Evolutionary conservation across 345 rosid genomes (phyloP), one percentile per base, ranked within the genome.

Genomic region (Pistacia atlantica): DNA sequence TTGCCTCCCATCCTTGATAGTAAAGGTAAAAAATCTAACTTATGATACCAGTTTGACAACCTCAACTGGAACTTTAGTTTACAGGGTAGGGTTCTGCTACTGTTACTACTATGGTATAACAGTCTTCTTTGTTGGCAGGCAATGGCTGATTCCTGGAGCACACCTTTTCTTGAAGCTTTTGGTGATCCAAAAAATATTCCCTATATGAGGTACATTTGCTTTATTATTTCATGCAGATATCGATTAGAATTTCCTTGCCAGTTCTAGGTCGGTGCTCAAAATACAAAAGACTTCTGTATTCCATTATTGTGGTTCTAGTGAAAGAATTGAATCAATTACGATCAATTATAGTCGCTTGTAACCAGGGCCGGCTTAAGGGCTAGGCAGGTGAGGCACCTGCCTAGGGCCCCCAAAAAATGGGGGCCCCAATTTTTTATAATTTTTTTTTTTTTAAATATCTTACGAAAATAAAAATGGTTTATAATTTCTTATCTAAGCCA

Each of bases 121-220:
- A 18, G 65, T 31, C 45, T 81, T 81, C 64, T 65, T 58, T 74
- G 25, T 68, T 81, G 31, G 66, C 85, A 93, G 98, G 83, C 80
- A 70, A 93, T 96, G 99, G 78, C 90, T 77, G 81, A 86, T 75
- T 89, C 99, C 73, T 96, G 99, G 99, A 88, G 89, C 73, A 63
- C 67, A 42, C 97, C 99, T 65, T 92, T 96, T 77, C 80, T 82
- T 79, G 84, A 88, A 57, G 67, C 88, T 16, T 93, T 92, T 77
- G 80, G 67, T 48, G 82, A 83, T 73, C 85, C 90, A 65, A 80
- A 90, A 75, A 77, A 88, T 80, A 79, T 92, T 67, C 95, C 71
- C 61, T 96, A n/a, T 91, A 91, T 79, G 92, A 96, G 98, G 99
- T 96, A 89, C 1, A 61, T 18, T 55, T n/a, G 58, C 70, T 78